A percentile compares a stretch with the other conserved stretches of the same genome.
These are phyloP conservation scores for Diaporthe ampelina DNA, from an alignment of 2,329 filamentous ascomycete species.

Conservation along the genomic window DNA sequence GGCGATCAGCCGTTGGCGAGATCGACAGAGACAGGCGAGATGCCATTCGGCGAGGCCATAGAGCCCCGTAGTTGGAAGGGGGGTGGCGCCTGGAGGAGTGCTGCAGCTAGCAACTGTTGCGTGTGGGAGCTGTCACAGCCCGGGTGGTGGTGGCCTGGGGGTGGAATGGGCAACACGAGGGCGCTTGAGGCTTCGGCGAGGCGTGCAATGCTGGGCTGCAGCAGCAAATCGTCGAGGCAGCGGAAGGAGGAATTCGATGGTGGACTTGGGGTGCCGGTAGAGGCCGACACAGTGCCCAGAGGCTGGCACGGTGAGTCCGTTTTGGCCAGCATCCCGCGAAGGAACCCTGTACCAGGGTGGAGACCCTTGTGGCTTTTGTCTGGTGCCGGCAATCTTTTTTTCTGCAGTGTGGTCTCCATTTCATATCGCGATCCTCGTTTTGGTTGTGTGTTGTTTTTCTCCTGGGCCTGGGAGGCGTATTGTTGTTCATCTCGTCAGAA, in stretches of 20 bases:
- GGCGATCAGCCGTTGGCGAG: constrained; percentile 37
- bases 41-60: constrained; percentile 33
- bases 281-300: constrained; percentile 12
- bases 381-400: constrained; percentile 26
- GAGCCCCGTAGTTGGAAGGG: constrained; percentile 19
- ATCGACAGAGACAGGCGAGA: constrained; percentile 38
- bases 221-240: constrained; percentile 16
- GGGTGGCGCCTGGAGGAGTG: constrained; percentile 25
- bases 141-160: background rate
- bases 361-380: constrained; percentile 35
- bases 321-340: constrained; percentile 34
- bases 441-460: constrained; percentile 2
- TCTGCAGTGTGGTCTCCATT: constrained; percentile 33
- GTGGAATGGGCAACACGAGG: constrained; percentile 32
- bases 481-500: constrained; percentile 10
- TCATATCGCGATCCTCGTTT: constrained; percentile 40
- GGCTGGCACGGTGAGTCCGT: constrained; percentile 25
- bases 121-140: constrained; percentile 7
- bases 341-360: constrained; percentile 9
- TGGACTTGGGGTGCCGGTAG: constrained; percentile 16
- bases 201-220: constrained; percentile 11
- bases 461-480: background rate
- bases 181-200: constrained; percentile 29
- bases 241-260: constrained; percentile 22
- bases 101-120: constrained; percentile 34